Base-by-base conservation (phyloP, 2,329 filamentous ascomycete species). In the Nothophaeocryptopus gaeumannii region DNA sequence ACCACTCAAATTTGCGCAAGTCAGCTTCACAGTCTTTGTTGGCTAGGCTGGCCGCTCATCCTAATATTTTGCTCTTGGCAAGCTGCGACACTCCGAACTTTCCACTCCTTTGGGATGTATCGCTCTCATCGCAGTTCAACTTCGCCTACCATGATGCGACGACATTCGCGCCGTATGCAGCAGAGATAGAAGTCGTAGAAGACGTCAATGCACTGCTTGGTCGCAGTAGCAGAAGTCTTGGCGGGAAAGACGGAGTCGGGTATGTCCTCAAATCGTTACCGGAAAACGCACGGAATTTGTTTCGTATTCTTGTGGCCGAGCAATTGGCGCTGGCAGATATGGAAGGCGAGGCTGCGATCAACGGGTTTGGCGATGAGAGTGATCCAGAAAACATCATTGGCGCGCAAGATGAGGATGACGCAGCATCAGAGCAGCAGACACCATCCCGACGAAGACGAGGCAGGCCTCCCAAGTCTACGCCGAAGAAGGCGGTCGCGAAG, bases 81-180 rank as follows among this genome's bases (percentile, higher is more conserved):
- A 95, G 90, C 1, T 86, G 86, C 48, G 92, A 97, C 70, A 90
- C 89, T 8, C 89, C 91, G 5, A 89, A 88, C 62, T 96, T 96
- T 64, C 75, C 89, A 0, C 72, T 96, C 1, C 78, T 97, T 43
- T 99, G 92, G 91, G 90, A 96, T 70, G 85, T 88, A 45, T 85
- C 84, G 47, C 78, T 91, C n/a, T 85, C 88, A 39, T 85, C 89
- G 12, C 82, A 87, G 26, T 89, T 91, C 70, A 87, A 88, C 67
- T 91, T 96, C 60, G 75, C 89, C 26, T 96, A 95, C 70, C 93
- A 99, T 72, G 91, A 99, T 72, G 86, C 86, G 63, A 97, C 93
- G 1, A 97, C 93, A 0, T 96, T 96, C 65, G 77, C 81, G 0
- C 79, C 88, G 0, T 89, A 88, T 60, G 75, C 78, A 9, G 78